These are phyloP conservation scores for Macrophomina tecta DNA, from an alignment of 2,329 filamentous ascomycete species.

Conservation along the genomic window DNA sequence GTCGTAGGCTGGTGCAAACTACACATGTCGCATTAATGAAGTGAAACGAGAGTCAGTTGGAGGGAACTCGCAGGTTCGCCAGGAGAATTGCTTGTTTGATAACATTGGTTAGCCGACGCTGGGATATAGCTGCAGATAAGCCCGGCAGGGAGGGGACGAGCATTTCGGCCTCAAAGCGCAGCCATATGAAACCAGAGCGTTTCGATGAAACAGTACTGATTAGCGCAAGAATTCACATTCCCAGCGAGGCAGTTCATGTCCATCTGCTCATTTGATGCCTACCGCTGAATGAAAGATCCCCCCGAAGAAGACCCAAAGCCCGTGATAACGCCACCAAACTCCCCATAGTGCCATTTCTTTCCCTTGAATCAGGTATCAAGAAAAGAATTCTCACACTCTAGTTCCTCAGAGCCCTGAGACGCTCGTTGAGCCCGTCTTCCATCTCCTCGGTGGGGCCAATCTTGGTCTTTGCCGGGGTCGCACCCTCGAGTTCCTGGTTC, in stretches of 20 bases:
- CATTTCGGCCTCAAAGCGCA: neutral
- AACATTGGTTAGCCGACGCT: neutral
- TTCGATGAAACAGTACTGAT: neutral
- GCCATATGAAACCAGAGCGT: neutral
- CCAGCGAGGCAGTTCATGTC: neutral
- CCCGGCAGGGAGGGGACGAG: neutral
- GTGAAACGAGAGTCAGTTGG: no score
- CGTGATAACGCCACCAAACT: conserved; percentile 15
- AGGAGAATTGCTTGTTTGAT: neutral
- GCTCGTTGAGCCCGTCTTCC: conserved; percentile 73
- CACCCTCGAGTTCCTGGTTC: conserved; percentile 71
- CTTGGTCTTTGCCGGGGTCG: conserved; percentile 62
- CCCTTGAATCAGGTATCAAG: neutral
- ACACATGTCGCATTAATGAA: neutral
- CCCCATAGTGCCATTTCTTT: neutral
- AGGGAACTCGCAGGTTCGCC: neutral
- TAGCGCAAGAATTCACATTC: neutral
- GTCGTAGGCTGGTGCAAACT: neutral
- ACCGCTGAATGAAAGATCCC: neutral
- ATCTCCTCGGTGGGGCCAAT: conserved; percentile 76
- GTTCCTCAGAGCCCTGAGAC: conserved; percentile 61
- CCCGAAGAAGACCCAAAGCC: neutral
- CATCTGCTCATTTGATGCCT: conserved; percentile 9
- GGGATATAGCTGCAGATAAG: neutral
- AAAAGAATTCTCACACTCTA: conserved; percentile 26